Evolutionary conservation across 352 stramenopile species (phyloP).

Genomic region (Elongisporangium undulatum): DNA sequence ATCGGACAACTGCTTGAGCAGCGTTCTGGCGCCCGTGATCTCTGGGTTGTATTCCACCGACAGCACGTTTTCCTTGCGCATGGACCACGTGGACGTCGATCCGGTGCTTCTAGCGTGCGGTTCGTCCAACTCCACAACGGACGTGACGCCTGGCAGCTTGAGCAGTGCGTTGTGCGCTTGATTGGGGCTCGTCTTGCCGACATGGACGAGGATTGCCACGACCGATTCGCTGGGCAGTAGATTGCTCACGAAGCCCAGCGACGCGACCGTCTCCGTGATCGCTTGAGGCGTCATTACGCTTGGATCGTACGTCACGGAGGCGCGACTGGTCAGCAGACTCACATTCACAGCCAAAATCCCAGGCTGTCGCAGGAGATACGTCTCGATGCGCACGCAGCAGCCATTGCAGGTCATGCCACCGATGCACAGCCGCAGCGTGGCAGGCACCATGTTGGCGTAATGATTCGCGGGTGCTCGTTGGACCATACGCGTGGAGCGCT

Average conservation of each 20-base stretch:
- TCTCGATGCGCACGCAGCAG: conserved; percentile 84
- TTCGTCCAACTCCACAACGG: conserved; percentile 17
- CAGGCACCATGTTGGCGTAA: conserved; percentile 1
- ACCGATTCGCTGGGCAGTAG: conserved; percentile 45
- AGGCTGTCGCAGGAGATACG: conserved; percentile 44
- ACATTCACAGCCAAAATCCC: conserved; percentile 63
- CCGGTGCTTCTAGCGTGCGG: neutral
- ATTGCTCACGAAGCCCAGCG: conserved; percentile 67
- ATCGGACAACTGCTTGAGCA: conserved; percentile 29
- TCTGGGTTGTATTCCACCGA: conserved; percentile 46
- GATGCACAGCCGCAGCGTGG: conserved; percentile 50
- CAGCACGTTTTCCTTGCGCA: conserved; percentile 17
- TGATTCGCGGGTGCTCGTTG: neutral
- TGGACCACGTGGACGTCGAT: conserved; percentile 5
- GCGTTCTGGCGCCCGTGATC: conserved; percentile 26
- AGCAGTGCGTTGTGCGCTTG: conserved; percentile 20
- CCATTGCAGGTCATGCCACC: conserved; percentile 85
- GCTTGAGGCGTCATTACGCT: conserved; percentile 37
- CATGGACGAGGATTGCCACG: conserved; percentile 47
- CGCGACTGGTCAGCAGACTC: conserved; percentile 54
- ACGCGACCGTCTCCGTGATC: conserved; percentile 58
- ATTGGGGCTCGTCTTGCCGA: conserved; percentile 21
- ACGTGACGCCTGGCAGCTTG: conserved; percentile 31
- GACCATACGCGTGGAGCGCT: neutral
- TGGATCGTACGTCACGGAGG: conserved; percentile 46